Percentiles rank a stretch among this genome's conserved stretches.
Conservation (phyloP, 139 green algal genomes). For the Micractinium conductrix region DNA sequence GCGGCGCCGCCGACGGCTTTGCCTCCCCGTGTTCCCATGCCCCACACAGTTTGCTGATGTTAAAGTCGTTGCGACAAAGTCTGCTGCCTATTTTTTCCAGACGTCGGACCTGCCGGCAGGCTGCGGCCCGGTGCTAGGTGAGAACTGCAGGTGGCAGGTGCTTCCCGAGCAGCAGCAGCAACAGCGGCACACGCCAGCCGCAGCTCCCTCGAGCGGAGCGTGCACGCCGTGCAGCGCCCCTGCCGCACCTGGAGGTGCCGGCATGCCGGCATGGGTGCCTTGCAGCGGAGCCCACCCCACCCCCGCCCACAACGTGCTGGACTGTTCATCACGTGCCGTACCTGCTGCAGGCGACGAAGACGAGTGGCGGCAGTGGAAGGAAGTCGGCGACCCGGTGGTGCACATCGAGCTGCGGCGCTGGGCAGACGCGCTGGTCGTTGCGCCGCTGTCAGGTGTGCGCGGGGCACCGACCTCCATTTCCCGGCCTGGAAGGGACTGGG, state of each 20-base stretch:
- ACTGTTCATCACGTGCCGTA: neutral
- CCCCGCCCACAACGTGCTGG: too few species aligned
- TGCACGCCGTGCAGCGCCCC: too few species aligned
- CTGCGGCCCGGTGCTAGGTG: slow-evolving; percentile 36
- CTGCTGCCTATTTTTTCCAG: slow-evolving; percentile 67
- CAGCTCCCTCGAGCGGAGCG: too few species aligned
- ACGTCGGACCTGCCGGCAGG: slow-evolving; percentile 33
- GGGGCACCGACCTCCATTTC: neutral
- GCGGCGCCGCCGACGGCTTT: too few species aligned
- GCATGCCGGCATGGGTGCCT: too few species aligned
- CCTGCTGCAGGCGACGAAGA: slow-evolving; percentile 63
- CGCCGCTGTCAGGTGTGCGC: slow-evolving; percentile 74
- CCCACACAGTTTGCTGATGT: slow-evolving; percentile 60
- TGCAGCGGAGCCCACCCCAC: too few species aligned
- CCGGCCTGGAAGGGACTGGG: neutral
- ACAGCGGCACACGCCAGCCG: too few species aligned
- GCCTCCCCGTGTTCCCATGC: neutral
- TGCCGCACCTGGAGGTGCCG: too few species aligned
- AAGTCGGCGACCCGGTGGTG: slow-evolving; percentile 84
- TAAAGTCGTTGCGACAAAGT: slow-evolving; percentile 58
- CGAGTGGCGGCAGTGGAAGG: slow-evolving; percentile 77
- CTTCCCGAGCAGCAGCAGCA: neutral
- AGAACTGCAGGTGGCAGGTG: neutral
- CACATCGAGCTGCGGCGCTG: slow-evolving; percentile 95
- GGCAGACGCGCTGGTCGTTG: slow-evolving; percentile 94